phyloP scores from a whole-genome alignment of 2,329 filamentous ascomycete genomes.

The Aspergillus cejpii region DNA sequence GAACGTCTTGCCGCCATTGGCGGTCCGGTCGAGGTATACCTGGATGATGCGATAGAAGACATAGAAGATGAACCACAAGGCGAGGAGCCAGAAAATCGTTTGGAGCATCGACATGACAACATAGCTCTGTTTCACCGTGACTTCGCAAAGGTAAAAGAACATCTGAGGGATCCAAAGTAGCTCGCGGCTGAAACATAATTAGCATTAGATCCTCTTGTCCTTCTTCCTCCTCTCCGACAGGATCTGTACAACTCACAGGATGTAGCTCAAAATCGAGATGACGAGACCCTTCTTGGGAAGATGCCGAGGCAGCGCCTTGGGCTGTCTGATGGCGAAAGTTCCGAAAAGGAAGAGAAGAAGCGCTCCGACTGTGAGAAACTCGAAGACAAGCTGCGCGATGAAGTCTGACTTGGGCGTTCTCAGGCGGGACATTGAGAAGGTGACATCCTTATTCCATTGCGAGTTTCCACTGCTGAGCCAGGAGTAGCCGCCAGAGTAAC shows the following conservation, averaged over 20 bases:
- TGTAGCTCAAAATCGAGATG: slow-evolving; percentile 10
- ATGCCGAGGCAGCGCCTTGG: slow-evolving; percentile 1
- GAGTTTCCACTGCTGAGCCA: background rate
- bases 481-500: background rate
- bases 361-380: slow-evolving; percentile 14
- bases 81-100: slow-evolving; percentile 15
- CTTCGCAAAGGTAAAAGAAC: slow-evolving; percentile 13
- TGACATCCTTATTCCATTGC: background rate
- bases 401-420: slow-evolving; percentile 2
- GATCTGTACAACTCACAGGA: slow-evolving; percentile 5
- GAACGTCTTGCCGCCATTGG: slow-evolving; percentile 13
- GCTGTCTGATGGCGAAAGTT: slow-evolving; percentile 14
- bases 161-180: slow-evolving; percentile 7
- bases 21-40: slow-evolving; percentile 13
- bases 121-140: slow-evolving; percentile 17
- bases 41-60: slow-evolving; percentile 20
- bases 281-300: slow-evolving; percentile 13
- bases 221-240: background rate
- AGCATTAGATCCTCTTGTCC: background rate
- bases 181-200: slow-evolving; percentile 7
- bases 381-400: slow-evolving; percentile 12
- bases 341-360: slow-evolving; percentile 17
- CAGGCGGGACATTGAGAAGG: background rate
- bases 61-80: slow-evolving; percentile 12
- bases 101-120: slow-evolving; percentile 16